Evolutionary conservation across 2,329 filamentous ascomycete species (phyloP), one percentile per base, ranked within the genome.

Genomic region (Ascomycota sp.): DNA sequence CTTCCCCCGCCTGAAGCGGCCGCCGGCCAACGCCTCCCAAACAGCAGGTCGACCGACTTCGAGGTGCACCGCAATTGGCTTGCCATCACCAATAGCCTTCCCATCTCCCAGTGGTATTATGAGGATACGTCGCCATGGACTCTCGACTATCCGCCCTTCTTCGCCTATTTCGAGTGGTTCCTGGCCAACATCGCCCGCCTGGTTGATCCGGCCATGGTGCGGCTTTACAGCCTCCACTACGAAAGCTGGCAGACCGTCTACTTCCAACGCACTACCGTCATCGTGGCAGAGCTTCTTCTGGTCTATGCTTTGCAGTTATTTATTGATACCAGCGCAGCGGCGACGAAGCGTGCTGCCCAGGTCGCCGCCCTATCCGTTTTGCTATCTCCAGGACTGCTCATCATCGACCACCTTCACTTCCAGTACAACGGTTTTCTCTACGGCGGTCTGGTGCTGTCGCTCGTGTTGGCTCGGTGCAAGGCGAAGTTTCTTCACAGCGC

Each of bases 51-150:
- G 5, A 98, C 89, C 42, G 89, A 98, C 53, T 98, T 98, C 45
- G 89, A 98, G 54, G 89, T 98, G 32, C 89, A 98, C 56, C 75
- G 89, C 40, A 98, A 98, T 60, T 98, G 89, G 89, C 72, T 98
- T 25, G 89, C 89, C 38, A 82, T 95, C 42, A 95, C 89, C 4
- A 65, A 93, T 55, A 92, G 79, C 36, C 65, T 95, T 13, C 80
- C 86, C 3, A 56, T 85, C 30, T 72, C 78, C 51, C 64, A 91
- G 41, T 98, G 89, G 89, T 98, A 98, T 56, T 85, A 76, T 48
- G 89, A 98, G 63, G 77, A 85, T 57, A 93, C 85, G 2, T 98
- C 89, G 34, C 82, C 95, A 81, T 98, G 89, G 89, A 98, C 89
- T 0, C 75, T 98, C 46, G 89, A 98, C 57, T 98, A 98, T 50